phyloP scores from a whole-genome alignment of 371 early-diverging fungal genomes.

The Actinomortierella ambigua region DNA sequence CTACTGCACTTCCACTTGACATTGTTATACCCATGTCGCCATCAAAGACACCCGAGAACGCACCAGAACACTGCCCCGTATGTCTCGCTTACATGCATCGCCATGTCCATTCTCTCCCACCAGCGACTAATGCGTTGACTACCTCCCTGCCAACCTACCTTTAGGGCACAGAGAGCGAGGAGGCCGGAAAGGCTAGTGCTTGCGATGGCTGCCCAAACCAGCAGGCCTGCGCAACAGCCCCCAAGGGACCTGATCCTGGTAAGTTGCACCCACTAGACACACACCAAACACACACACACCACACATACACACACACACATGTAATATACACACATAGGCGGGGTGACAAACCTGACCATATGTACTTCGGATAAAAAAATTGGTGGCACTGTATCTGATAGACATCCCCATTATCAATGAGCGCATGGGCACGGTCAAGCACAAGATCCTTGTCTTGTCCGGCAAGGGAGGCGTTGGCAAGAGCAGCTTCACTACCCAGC shows the following conservation, averaged over 20 bases:
- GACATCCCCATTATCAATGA: conserved; percentile 78
- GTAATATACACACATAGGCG: too few species aligned
- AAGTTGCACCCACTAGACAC: too few species aligned
- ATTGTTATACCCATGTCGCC: conserved; percentile 20
- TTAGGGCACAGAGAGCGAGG: conserved; percentile 84
- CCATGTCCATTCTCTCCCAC: not conserved
- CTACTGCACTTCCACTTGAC: not conserved
- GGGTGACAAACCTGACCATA: too few species aligned
- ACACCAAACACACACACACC: too few species aligned
- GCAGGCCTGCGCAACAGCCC: conserved; percentile 84
- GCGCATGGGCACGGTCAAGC: conserved; percentile 67
- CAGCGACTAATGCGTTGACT: not conserved
- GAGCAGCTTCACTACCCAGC: conserved; percentile 82
- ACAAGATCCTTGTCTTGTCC: conserved; percentile 93
- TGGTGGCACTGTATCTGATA: too few species aligned
- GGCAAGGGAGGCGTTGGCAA: conserved; percentile 99
- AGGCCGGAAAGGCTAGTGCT: conserved; percentile 91
- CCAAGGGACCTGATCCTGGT: conserved; percentile 96
- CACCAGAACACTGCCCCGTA: conserved; percentile 77
- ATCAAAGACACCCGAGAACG: conserved; percentile 56
- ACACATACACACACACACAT: too few species aligned
- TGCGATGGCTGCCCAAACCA: conserved; percentile 99
- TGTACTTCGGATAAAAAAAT: too few species aligned
- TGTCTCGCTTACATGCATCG: conserved; percentile 10
- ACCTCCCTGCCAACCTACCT: not conserved